Evolutionary conservation across 2,329 filamentous ascomycete genomes (phyloP), one percentile per base, ranked within the genome.

Genomic region (Stachybotrys elegans): DNA sequence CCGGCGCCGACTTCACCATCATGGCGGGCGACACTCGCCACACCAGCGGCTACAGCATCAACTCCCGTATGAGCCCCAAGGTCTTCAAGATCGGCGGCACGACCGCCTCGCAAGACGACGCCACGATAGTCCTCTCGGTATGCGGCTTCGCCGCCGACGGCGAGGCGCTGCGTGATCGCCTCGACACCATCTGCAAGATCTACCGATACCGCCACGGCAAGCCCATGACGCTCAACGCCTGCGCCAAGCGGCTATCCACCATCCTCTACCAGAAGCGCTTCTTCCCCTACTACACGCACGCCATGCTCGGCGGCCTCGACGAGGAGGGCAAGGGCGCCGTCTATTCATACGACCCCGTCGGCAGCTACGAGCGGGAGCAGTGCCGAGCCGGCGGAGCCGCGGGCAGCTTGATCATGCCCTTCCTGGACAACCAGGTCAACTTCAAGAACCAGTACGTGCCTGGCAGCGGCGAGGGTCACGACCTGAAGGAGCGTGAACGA

Each of bases 401-500:
- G 17, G 86, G 89, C 43, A 93, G 88, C 60, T 72, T 98, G 67
- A 98, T 98, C 70, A 98, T 96, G 88, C 93, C 93, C 2, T 98
- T 98, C 77, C 72, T 98, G 61, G 93, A 98, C 69, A 98, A 98
- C 68, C 94, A 98, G 71, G 93, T 98, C 74, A 97, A 97, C 73
- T 92, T 92, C 77, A 98, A 96, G 80, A 98, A 98, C 67, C 92
- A 96, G 74, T 95, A 95, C 65, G 77, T 93, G 44, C 90, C 92
- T 11, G 88, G 85, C 38, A 92, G 87, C 57, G 90, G 89, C 45
- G 78, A 80, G 48, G 92, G 92, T 35, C 87, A 95, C 67, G 84
- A 83, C 43, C 72, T 96, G 57, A 71, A 86, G 71, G 79, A 86
- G 68, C 78, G 84, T 55, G 76, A 82, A 63, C 76, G 79, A 48